Evolutionary conservation across 331 rosid genomes (phyloP).

Genomic region (Pyracantha coccinea): DNA sequence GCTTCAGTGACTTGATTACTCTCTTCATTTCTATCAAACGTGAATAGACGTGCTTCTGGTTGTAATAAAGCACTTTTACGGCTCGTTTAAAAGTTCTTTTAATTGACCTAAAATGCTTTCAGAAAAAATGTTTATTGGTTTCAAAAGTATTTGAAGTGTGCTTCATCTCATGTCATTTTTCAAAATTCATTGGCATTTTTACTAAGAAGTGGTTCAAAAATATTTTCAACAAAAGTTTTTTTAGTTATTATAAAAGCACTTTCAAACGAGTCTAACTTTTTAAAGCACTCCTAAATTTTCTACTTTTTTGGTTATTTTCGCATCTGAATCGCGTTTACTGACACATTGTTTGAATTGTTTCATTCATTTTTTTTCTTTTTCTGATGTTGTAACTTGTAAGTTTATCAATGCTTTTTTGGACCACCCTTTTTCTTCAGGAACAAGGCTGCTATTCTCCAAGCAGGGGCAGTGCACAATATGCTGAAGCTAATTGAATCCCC

Average conservation of each 20-base stretch:
- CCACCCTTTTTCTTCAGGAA: slow-evolving; percentile 41
- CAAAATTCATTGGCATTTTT: too few relatives aligned
- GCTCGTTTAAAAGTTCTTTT: too few relatives aligned
- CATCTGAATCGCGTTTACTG: not conserved
- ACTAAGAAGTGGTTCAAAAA: too few relatives aligned
- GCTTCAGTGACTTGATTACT: too few relatives aligned
- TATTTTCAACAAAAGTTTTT: too few relatives aligned
- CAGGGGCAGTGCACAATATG: slow-evolving; percentile 90
- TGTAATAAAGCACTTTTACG: not conserved
- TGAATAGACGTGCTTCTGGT: not conserved
- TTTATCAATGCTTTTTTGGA: not conserved
- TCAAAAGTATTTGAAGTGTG: too few relatives aligned
- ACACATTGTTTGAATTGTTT: not conserved
- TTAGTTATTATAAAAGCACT: too few relatives aligned
- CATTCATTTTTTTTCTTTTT: not conserved
- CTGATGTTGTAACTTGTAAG: not conserved
- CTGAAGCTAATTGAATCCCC: slow-evolving; percentile 62
- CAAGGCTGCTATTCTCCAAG: slow-evolving; percentile 86
- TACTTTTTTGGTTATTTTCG: not conserved
- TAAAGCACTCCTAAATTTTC: not conserved
- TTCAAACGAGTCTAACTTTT: too few relatives aligned
- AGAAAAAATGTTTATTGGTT: too few relatives aligned
- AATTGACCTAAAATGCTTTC: too few relatives aligned
- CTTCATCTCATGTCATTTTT: too few relatives aligned
- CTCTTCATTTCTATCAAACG: not conserved